Base-by-base conservation (phyloP, 495 filamentous ascomycete species). In the Xylaria venustula region DNA sequence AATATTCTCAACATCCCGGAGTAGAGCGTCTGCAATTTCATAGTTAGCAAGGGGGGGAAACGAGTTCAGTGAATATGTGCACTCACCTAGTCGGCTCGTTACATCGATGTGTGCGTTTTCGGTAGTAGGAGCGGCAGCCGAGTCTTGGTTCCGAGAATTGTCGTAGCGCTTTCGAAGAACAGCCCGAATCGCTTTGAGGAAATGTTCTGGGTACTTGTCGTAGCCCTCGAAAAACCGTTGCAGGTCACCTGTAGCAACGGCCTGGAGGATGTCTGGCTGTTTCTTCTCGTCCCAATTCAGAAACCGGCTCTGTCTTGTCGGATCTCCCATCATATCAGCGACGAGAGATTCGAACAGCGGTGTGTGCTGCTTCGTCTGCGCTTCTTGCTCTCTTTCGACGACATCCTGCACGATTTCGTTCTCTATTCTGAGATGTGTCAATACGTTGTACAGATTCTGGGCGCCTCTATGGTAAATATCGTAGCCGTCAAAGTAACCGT, bases 401-500 rank as follows among this genome's bases (percentile, higher is more conserved):
- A 54, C 12, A 56, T 25, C 5, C 26, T 25, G 23, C 3, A 25
- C 48, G 15, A 49, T 52, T 14, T 68, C 30, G 36, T 77, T 77
- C 66, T 77, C 64, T 14, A 67, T 64, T 37, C 52, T 42, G 17
- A 79, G 37, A 2, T 60, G 62, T 9, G 66, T 41, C 19, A 80
- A 55, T 7, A 80, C 73, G 3, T 60, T 60, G 61, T 58, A 74
- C 30, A 85, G 72, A 56, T 86, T 86, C 20, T 60, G 59, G 0
- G 74, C 68, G 5, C 80, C 77, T 15, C 77, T 58, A 26, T 70
- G 14, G 51, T 76, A 80, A 25, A 85, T 77, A 52, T 86, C 83
- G 42, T 71, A 57, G 2, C 69, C 64, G 62, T 87, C 83, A 56
- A 81, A 87, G 51, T 80, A 85, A n/a, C 76, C 49, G 59, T 81